Percentiles rank a stretch among this genome's conserved stretches.
These are phyloP conservation scores for Zymoseptoria pseudotritici DNA, from an alignment of 2,329 filamentous ascomycete species.

Conservation along the genomic window DNA sequence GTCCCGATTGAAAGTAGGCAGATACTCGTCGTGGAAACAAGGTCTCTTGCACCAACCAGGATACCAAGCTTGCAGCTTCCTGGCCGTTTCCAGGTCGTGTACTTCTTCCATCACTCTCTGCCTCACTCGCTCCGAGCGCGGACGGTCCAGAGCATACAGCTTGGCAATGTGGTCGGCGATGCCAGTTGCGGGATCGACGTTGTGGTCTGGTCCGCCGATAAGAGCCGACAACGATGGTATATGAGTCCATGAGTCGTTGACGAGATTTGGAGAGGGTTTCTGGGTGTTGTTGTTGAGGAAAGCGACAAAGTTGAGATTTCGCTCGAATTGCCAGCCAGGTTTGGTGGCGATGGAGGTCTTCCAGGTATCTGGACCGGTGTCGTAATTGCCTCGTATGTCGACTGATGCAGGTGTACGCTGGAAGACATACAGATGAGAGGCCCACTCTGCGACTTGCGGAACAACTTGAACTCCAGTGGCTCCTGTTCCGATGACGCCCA, in stretches of 20 bases:
- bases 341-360: conserved; percentile 26
- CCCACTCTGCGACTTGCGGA: conserved; percentile 33
- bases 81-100: conserved; percentile 45
- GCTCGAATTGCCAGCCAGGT: conserved; percentile 45
- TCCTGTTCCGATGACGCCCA: conserved; percentile 41
- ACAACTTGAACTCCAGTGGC: conserved; percentile 38
- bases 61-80: conserved; percentile 53
- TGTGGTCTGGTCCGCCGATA: conserved; percentile 29
- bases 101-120: conserved; percentile 45
- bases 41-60: conserved; percentile 57
- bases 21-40: conserved; percentile 28
- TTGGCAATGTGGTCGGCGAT: conserved; percentile 32
- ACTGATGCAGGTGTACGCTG: conserved; percentile 39
- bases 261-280: conserved; percentile 36
- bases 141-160: conserved; percentile 37
- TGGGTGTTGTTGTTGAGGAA: conserved; percentile 30
- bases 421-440: conserved; percentile 35
- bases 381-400: conserved; percentile 28
- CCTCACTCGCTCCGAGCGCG: conserved; percentile 40
- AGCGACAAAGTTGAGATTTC: conserved; percentile 39
- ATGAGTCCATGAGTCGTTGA: conserved; percentile 25
- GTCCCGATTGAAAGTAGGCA: conserved; percentile 50
- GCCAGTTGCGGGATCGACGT: conserved; percentile 29
- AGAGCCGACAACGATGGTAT: conserved; percentile 26
- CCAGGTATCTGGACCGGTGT: conserved; percentile 40